Evolutionary conservation across 2,329 filamentous ascomycete genomes (phyloP).

Genomic region (Madurella mycetomatis): DNA sequence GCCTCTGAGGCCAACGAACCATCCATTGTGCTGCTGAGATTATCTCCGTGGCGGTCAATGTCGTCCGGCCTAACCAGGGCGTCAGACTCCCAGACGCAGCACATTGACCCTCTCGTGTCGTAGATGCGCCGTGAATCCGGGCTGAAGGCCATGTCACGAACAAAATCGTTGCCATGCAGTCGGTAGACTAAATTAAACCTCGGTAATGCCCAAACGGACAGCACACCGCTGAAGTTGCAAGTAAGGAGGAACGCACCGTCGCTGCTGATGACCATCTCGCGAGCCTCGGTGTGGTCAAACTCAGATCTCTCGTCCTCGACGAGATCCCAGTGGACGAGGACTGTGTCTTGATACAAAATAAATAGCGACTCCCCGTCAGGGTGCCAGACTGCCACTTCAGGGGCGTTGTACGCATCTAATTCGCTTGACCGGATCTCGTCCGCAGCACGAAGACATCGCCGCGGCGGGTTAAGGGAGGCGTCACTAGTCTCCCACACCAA

Average conservation of each 20-base stretch:
- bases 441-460: not conserved
- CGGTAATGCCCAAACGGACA: conserved; percentile 1
- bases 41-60: conserved; percentile 2
- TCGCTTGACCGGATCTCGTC: not conserved
- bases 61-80: not conserved
- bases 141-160: conserved; percentile 5
- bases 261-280: conserved; percentile 6
- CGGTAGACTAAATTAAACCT: conserved; percentile 1
- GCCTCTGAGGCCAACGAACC: not conserved
- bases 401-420: not conserved
- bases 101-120: not conserved
- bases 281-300: conserved; percentile 1
- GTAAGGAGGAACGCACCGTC: conserved; percentile 1
- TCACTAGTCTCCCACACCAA: conserved; percentile 2
- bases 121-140: conserved; percentile 6
- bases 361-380: not conserved
- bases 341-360: conserved; percentile 5
- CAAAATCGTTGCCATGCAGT: not conserved
- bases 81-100: conserved; percentile 5
- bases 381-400: conserved; percentile 1
- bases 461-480: not conserved
- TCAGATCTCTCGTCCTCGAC: not conserved
- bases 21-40: not conserved
- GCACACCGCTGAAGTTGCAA: not conserved
- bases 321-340: conserved; percentile 1